Conservation (phyloP, 805 yeast genomes). For the Saccharomycopsis schoenii region DNA sequence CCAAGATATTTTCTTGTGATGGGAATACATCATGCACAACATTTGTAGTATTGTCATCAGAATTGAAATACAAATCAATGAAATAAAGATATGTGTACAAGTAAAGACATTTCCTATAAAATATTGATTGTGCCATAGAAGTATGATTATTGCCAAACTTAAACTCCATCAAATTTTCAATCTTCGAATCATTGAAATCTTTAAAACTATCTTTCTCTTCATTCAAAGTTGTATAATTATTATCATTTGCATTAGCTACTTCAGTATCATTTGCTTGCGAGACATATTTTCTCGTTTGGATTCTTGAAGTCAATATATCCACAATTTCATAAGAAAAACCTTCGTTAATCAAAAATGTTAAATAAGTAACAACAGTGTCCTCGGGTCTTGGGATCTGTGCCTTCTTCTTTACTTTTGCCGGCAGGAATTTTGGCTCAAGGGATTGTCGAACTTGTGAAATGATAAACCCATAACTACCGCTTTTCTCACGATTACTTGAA, state of each 20-base stretch:
- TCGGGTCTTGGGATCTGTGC: background rate
- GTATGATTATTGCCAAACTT: background rate
- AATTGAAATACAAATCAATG: slow-evolving; percentile 6
- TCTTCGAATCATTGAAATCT: background rate
- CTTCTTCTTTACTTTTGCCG: background rate
- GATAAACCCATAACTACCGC: background rate
- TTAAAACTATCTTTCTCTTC: background rate
- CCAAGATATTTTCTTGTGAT: background rate
- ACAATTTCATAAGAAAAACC: slow-evolving; percentile 15
- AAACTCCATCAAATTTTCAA: background rate
- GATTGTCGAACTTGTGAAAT: background rate
- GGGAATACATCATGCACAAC: background rate
- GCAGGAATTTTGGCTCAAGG: slow-evolving; percentile 1
- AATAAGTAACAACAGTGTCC: slow-evolving; percentile 8
- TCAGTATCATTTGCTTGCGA: background rate
- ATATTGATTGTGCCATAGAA: background rate
- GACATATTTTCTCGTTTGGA: slow-evolving; percentile 5
- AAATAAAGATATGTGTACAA: slow-evolving; percentile 14
- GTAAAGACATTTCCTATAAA: slow-evolving; percentile 14
- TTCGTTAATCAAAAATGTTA: slow-evolving; percentile 6
- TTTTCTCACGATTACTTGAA: background rate
- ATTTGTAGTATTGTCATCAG: background rate
- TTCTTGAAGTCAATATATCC: slow-evolving; percentile 14
- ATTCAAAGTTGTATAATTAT: background rate
- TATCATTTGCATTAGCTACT: background rate